Evolutionary conservation across 2,329 filamentous ascomycete genomes (phyloP), one percentile per base, ranked within the genome.

Genomic region (Pezicula neosporulosa): DNA sequence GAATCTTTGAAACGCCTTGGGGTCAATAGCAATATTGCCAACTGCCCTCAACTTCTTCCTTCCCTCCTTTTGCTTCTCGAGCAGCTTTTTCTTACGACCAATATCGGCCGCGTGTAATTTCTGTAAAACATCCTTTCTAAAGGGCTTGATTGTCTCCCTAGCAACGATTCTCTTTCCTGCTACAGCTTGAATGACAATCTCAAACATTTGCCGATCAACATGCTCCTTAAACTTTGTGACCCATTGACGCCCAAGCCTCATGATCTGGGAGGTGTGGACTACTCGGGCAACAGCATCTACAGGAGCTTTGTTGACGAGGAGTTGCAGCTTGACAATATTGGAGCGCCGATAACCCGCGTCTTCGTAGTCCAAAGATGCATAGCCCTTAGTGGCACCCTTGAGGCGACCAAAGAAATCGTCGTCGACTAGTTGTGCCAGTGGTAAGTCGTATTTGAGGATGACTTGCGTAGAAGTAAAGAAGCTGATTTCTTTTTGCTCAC

Each of bases 321-420:
- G 77, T 68, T 97, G 91, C 35, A 99, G 78, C 70, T 97, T 97
- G 55, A 90, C 83, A 38, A 99, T 84, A 55, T 85, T 84, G 63
- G 87, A 90, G 54, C 81, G 73, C 19, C 87, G 83, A 82, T 91
- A 99, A 0, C 89, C 93, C 0, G 91, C 87, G 62, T 99, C 94
- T 72, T 99, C 94, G 67, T 99, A 99, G 69, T 99, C 94, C 5
- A 99, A 80, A 35, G 89, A 94, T 0, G 94, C 94, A 63, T 99
- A 99, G 10, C 94, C 94, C 68, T 96, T 97, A 49, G 92, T 97
- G 0, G 84, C 81, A 36, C 91, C 90, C 69, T 99, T 99, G 48
- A 99, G 77, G 70, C 96, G 97, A 48, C 94, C 94, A 68, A 99
- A 99, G 66, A 99, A 87, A 70, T 99, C 94, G 61, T 99, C 94